These are phyloP conservation scores for Ulvella scutata DNA, from an alignment of 139 green algal species.

Conservation along the genomic window DNA sequence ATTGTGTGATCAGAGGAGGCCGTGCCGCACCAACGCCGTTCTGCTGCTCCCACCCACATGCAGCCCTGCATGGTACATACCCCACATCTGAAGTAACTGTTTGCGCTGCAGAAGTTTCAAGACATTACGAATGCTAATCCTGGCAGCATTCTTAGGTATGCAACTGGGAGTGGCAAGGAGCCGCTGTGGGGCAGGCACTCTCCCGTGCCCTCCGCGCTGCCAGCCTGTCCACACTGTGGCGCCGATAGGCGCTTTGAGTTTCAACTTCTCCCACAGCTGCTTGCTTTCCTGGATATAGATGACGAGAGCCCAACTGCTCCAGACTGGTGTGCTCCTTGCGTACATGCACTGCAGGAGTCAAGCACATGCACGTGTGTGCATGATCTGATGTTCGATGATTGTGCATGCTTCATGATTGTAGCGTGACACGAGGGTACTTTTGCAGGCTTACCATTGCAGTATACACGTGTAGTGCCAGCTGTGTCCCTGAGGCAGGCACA, in stretches of 20 bases:
- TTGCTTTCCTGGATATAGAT: constrained; percentile 43
- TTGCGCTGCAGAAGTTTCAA: constrained; percentile 48
- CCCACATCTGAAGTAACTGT: too few relatives aligned
- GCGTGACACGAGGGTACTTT: background rate
- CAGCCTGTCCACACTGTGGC: constrained; percentile 39
- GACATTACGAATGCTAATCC: constrained; percentile 16
- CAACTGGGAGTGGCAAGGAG: constrained; percentile 32
- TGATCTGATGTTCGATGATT: background rate
- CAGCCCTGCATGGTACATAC: too few relatives aligned
- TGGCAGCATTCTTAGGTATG: constrained; percentile 59
- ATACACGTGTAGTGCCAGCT: constrained; percentile 49
- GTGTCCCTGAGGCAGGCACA: constrained; percentile 3
- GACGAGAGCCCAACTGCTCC: constrained; percentile 26
- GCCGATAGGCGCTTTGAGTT: constrained; percentile 49
- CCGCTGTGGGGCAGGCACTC: constrained; percentile 47
- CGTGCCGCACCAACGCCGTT: too few relatives aligned
- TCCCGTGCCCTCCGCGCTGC: constrained; percentile 23
- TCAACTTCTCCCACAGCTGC: constrained; percentile 60
- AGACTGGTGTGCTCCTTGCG: constrained; percentile 36
- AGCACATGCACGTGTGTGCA: background rate
- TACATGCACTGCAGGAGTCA: background rate
- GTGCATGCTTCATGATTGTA: background rate
- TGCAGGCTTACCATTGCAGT: constrained; percentile 43
- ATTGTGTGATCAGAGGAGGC: too few relatives aligned
- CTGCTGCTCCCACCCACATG: too few relatives aligned